phyloP scores from a whole-genome alignment of 495 filamentous ascomycete genomes.

The Aspergillus panamensis region DNA sequence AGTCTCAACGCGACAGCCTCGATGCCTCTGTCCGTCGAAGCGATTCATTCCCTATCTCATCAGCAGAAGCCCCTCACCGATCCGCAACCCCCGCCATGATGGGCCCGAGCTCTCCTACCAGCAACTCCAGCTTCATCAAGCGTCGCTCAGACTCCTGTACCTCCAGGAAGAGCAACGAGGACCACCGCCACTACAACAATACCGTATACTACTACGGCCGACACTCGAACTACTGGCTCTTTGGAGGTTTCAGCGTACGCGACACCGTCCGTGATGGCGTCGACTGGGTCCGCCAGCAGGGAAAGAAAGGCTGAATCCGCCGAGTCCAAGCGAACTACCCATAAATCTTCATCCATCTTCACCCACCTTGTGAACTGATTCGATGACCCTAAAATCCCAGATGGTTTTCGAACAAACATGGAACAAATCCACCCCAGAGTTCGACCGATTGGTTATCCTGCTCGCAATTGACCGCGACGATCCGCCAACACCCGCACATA shows the following conservation, averaged over 20 bases:
- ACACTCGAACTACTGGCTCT: constrained; percentile 50
- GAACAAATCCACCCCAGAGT: too few relatives aligned
- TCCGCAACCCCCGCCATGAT: constrained; percentile 24
- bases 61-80: constrained; percentile 6
- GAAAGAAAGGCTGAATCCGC: constrained; percentile 16
- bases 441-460: too few relatives aligned
- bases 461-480: too few relatives aligned
- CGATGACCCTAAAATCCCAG: too few relatives aligned
- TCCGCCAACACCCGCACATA: too few relatives aligned
- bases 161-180: constrained; percentile 30
- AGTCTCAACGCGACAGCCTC: constrained; percentile 15
- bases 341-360: neutral
- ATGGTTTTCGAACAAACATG: too few relatives aligned
- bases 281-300: constrained; percentile 40
- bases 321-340: neutral
- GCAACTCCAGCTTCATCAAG: constrained; percentile 10
- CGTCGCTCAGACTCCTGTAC: constrained; percentile 19
- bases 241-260: constrained; percentile 47
- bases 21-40: constrained; percentile 25
- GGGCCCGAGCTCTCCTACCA: constrained; percentile 21
- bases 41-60: constrained; percentile 1
- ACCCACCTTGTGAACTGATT: too few relatives aligned
- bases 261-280: constrained; percentile 45
- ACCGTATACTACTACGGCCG: constrained; percentile 46
- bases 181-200: constrained; percentile 40